phyloP scores from a whole-genome alignment of 2,329 filamentous ascomycete genomes.

The Dothiorella sarmentorum region DNA sequence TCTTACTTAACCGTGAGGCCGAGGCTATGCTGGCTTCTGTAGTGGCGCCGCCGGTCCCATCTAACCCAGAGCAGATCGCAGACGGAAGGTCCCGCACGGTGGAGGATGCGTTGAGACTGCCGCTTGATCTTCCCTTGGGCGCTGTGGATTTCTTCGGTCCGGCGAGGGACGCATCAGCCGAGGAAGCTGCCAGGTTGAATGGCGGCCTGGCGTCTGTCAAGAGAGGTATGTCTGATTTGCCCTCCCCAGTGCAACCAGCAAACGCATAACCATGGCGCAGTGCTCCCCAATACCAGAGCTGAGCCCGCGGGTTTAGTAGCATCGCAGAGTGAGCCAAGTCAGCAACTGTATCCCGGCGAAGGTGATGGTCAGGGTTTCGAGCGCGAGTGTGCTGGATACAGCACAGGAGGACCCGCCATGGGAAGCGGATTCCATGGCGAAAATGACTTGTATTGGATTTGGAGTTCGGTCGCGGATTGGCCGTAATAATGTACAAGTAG shows the following conservation, averaged over 20 bases:
- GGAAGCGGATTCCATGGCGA: neutral
- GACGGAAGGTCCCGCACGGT: neutral
- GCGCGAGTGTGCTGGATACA: neutral
- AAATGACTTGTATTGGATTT: conserved; percentile 9
- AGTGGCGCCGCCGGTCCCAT: neutral
- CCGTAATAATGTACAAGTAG: neutral
- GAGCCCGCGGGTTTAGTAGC: neutral
- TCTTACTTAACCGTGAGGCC: neutral
- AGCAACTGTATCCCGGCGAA: neutral
- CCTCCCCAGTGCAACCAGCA: neutral
- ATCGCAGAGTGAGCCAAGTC: neutral
- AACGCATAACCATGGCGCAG: neutral
- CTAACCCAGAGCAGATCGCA: neutral
- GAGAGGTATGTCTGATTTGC: neutral
- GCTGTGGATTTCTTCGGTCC: neutral
- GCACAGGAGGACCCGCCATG: neutral
- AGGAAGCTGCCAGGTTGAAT: neutral
- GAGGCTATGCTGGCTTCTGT: conserved; percentile 2
- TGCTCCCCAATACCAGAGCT: neutral
- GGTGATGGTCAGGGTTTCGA: neutral
- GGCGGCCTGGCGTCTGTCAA: neutral
- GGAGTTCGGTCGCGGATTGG: neutral
- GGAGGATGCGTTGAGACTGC: neutral
- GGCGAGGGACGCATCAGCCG: neutral
- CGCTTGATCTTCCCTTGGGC: neutral